phyloP scores from a whole-genome alignment of 2,329 filamentous ascomycete species.

The Fonsecaea nubica region DNA sequence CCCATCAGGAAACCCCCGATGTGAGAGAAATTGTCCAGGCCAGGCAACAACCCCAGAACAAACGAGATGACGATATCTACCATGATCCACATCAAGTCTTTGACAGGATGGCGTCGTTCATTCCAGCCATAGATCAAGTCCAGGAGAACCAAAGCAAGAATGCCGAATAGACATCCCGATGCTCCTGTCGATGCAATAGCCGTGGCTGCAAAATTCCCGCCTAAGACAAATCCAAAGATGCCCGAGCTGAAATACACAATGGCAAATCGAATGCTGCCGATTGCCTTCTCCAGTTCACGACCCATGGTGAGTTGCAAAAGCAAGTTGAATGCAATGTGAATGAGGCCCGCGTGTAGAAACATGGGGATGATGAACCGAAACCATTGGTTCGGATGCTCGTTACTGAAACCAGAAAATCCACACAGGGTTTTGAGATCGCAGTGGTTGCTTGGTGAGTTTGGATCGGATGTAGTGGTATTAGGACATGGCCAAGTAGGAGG shows the following conservation, averaged over 20 bases:
- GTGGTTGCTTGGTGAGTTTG: conserved; percentile 55
- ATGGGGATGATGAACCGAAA: conserved; percentile 95
- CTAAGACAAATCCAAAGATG: conserved; percentile 94
- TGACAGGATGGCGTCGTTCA: conserved; percentile 75
- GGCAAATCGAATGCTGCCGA: conserved; percentile 85
- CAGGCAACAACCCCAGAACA: conserved; percentile 86
- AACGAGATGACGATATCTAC: conserved; percentile 89
- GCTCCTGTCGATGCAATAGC: conserved; percentile 85
- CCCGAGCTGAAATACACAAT: conserved; percentile 89
- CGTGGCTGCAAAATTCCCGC: conserved; percentile 87
- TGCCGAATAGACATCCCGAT: conserved; percentile 87
- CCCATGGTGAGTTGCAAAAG: conserved; percentile 88
- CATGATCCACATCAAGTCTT: conserved; percentile 85
- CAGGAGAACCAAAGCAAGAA: conserved; percentile 85
- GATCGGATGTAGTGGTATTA: conserved; percentile 69
- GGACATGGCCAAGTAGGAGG: conserved; percentile 75
- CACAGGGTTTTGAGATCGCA: conserved; percentile 83
- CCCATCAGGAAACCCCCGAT: conserved; percentile 97
- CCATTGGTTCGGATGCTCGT: conserved; percentile 88
- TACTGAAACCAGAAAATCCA: conserved; percentile 77
- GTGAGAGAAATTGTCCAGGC: conserved; percentile 95
- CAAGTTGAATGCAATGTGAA: conserved; percentile 96
- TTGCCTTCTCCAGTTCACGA: conserved; percentile 88
- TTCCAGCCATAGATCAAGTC: conserved; percentile 94
- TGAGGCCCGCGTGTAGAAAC: conserved; percentile 89